Percentiles rank a stretch among this genome's conserved stretches.
These are phyloP conservation scores for Plasmodium vivax DNA, from an alignment of 169 alveolate species.

Conservation along the genomic window DNA sequence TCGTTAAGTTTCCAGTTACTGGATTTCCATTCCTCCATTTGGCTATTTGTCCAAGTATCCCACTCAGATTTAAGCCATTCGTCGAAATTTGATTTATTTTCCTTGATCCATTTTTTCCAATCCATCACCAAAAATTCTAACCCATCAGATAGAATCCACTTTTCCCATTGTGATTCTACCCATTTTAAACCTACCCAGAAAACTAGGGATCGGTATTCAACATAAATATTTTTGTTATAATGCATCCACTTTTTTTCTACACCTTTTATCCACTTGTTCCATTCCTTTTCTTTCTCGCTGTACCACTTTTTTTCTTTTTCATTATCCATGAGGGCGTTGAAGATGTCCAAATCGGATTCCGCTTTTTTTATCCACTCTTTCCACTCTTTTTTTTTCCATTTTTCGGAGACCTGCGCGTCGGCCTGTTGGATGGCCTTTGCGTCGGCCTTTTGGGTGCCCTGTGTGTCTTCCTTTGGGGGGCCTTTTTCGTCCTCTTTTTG, in stretches of 20 bases:
- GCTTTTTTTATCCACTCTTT: not conserved
- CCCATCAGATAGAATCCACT: not conserved
- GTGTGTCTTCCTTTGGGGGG: not conserved
- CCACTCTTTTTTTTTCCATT: slow-evolving; percentile 3
- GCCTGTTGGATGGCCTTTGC: not conserved
- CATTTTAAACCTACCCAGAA: not conserved
- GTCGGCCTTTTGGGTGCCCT: too few relatives aligned
- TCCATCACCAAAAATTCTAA: not conserved
- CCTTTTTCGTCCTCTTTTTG: not conserved
- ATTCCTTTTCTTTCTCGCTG: not conserved
- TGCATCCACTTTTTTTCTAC: not conserved
- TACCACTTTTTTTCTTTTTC: not conserved
- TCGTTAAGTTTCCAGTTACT: not conserved
- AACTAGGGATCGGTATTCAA: not conserved
- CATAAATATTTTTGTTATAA: not conserved
- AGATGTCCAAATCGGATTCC: not conserved
- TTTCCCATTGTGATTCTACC: not conserved
- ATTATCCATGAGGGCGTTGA: not conserved
- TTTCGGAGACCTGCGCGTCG: not conserved
- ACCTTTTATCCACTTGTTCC: not conserved
- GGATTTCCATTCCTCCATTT: not conserved
- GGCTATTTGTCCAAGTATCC: not conserved
- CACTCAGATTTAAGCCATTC: not conserved
- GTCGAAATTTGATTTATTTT: not conserved
- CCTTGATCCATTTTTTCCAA: not conserved